Conservation (phyloP, 495 filamentous ascomycete genomes). For the Neurospora sp. region DNA sequence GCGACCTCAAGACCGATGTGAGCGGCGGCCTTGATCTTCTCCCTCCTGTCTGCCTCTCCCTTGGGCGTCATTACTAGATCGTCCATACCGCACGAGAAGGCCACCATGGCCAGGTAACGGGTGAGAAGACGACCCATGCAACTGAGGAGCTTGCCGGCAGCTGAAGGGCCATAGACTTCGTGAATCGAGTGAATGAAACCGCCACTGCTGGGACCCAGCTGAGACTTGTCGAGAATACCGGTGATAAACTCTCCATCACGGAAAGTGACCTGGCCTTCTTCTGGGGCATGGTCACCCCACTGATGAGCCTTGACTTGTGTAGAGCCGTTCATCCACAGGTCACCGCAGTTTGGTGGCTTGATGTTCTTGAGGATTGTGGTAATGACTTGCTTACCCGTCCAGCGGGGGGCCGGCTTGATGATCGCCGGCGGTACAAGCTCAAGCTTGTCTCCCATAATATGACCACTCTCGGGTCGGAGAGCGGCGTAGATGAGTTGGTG, state of each 20-base stretch:
- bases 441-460: conserved; percentile 61
- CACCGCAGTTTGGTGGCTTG: conserved; percentile 59
- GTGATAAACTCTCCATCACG: conserved; percentile 76
- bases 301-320: conserved; percentile 63
- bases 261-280: conserved; percentile 74
- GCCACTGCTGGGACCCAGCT: conserved; percentile 77
- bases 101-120: conserved; percentile 81
- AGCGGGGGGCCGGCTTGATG: conserved; percentile 67
- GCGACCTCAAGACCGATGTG: conserved; percentile 75
- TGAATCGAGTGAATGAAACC: conserved; percentile 88
- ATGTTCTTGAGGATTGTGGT: conserved; percentile 92
- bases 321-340: conserved; percentile 68
- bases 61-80: conserved; percentile 79
- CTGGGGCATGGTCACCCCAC: conserved; percentile 49
- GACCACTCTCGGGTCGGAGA: conserved; percentile 77
- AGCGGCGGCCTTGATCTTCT: conserved; percentile 57
- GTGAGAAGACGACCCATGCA: conserved; percentile 84
- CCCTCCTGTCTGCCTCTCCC: conserved; percentile 61
- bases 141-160: conserved; percentile 77
- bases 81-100: conserved; percentile 95
- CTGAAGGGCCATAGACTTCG: conserved; percentile 81
- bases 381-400: conserved; percentile 98
- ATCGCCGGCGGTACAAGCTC: conserved; percentile 70
- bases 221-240: conserved; percentile 93
- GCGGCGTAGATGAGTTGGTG: conserved; percentile 86